Base-by-base conservation (phyloP, 495 filamentous ascomycete genomes). In the Penicillium angulare region DNA sequence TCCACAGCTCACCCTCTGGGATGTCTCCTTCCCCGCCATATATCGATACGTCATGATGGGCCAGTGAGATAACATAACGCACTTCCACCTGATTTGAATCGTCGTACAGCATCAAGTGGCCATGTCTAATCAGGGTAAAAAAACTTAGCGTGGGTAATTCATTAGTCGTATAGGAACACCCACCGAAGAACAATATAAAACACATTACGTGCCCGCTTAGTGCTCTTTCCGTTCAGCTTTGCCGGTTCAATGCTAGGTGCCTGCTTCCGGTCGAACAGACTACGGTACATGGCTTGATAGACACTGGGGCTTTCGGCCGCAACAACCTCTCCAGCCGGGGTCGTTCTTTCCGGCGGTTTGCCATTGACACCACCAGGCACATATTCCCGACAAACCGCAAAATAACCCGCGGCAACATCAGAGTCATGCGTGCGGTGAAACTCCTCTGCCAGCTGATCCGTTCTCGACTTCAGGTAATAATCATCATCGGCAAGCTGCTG, bases 211-310 rank as follows among this genome's bases (percentile, higher is more conserved):
- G 86, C 85, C 58, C 82, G 85, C 67, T 86, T 91, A 38, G 77
- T 79, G 35, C 79, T 81, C 66, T 83, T 88, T 49, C 79, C 72
- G 60, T 72, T 75, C 29, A 57, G 65, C 39, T 76, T 79, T 2
- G 59, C 65, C 2, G 73, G 73, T 31, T 77, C 73, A 48, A 77
- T 77, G 36, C 67, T 77, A n/a, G 73, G 72, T 1, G 67, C 45
- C 43, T 85, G 81, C 57, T 88, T 92, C 41, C 93, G 81, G 53
- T 97, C 92, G 63, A 98, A 98, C 38, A 98, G 82, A 67, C 88
- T 95, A 57, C 91, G 77, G 66, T 97, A 97, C 93, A 98, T 96
- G 65, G 86, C 84, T 78, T 97, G 95, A 61, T 97, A 97, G 22
- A 98, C 92, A 59, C 89, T 95, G 32, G 87, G 90, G 64, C 89